phyloP scores from a whole-genome alignment of 2,329 filamentous ascomycete species.

The Hymenoscyphus infarciens region DNA sequence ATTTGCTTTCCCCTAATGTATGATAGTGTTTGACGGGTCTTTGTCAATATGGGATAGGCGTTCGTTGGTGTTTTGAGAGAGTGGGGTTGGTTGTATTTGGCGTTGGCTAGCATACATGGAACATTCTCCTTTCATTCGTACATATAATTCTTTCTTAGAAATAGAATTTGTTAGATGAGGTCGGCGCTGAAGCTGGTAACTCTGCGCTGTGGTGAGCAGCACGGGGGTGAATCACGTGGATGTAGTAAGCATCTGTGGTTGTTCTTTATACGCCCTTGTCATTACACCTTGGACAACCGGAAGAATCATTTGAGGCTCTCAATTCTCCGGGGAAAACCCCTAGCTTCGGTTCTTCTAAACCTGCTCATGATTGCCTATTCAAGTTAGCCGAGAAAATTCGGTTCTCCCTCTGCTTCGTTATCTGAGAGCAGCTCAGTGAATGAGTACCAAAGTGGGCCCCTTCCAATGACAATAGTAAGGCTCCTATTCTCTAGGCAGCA shows the following conservation, averaged over 20 bases:
- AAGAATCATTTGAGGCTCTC: not conserved
- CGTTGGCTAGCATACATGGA: not conserved
- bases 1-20: conserved; percentile 82
- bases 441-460: not conserved
- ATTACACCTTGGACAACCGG: not conserved
- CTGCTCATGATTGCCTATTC: not conserved
- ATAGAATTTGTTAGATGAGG: not conserved
- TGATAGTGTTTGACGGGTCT: conserved; percentile 37
- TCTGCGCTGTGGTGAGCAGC: not conserved
- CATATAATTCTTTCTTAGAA: not conserved
- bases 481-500: not conserved
- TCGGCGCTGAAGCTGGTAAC: not conserved
- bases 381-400: not conserved
- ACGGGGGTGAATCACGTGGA: not conserved
- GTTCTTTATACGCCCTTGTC: not conserved
- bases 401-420: not conserved
- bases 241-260: not conserved
- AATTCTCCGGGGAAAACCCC: not conserved
- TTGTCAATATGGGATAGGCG: not conserved
- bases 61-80: not conserved
- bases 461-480: not conserved
- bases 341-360: not conserved
- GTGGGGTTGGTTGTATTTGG: not conserved
- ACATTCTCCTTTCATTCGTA: not conserved
- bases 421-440: not conserved